A percentile compares a stretch with the other conserved stretches of the same genome.
Conservation (phyloP, 306 rosid species). For the Canavalia ensiformis region DNA sequence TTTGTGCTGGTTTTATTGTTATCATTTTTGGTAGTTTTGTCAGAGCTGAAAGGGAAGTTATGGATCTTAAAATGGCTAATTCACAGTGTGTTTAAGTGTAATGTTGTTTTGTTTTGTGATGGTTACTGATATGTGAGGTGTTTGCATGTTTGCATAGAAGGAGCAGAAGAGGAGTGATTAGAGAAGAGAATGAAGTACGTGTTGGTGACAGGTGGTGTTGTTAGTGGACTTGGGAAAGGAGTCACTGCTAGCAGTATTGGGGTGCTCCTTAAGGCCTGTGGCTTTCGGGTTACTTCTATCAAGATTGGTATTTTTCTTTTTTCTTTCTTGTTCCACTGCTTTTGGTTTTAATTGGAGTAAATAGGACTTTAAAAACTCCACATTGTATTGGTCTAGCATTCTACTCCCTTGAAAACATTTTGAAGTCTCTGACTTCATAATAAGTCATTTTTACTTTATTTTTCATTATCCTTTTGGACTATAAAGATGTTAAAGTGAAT, state of each 20-base stretch:
- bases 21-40: constrained; percentile 39
- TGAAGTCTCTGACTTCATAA: no score
- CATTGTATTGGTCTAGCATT: no score
- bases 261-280: constrained; percentile 79
- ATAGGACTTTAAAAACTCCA: no score
- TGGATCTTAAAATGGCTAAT: constrained; percentile 42
- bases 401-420: no score
- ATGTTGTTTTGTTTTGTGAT: constrained; percentile 17
- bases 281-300: constrained; percentile 85
- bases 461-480: no score
- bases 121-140: neutral
- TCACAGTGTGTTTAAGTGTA: neutral
- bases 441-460: no score
- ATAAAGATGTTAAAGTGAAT: no score
- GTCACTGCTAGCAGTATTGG: constrained; percentile 92
- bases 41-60: constrained; percentile 31
- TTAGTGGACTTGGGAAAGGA: constrained; percentile 92
- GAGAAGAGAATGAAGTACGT: constrained; percentile 74
- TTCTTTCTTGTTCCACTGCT: neutral
- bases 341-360: constrained; percentile 6
- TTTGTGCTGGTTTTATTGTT: neutral
- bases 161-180: constrained; percentile 19
- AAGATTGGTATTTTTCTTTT: constrained; percentile 72
- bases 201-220: constrained; percentile 93
- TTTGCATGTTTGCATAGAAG: constrained; percentile 19